Conservation (phyloP, 495 filamentous ascomycete species). For the Aspergillus baeticus region DNA sequence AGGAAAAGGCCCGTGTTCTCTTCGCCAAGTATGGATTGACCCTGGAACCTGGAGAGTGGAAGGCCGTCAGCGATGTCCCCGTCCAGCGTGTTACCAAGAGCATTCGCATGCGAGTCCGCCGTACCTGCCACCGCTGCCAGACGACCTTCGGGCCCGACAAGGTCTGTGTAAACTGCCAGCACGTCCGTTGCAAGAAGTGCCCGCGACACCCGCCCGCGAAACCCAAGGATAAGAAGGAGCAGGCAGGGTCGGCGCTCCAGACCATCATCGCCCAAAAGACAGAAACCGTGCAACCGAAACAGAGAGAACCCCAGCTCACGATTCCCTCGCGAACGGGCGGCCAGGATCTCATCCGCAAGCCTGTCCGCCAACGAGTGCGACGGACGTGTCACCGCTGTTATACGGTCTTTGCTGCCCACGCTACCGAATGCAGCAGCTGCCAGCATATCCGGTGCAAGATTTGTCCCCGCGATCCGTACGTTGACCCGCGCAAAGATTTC, state of each 20-base stretch:
- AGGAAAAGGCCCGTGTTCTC: slow-evolving; percentile 67
- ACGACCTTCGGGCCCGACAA: slow-evolving; percentile 69
- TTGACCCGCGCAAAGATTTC: slow-evolving; percentile 18
- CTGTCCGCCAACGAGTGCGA: slow-evolving; percentile 66
- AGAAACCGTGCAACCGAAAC: slow-evolving; percentile 17
- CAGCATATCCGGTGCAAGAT: slow-evolving; percentile 75
- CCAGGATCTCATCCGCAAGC: slow-evolving; percentile 68
- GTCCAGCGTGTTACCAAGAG: slow-evolving; percentile 79
- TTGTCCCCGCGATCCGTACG: slow-evolving; percentile 82
- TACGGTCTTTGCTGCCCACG: slow-evolving; percentile 55
- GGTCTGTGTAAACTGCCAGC: slow-evolving; percentile 69
- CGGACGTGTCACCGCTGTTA: slow-evolving; percentile 77
- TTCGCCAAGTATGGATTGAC: slow-evolving; percentile 74
- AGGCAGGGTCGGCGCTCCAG: slow-evolving; percentile 42
- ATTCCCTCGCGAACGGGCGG: slow-evolving; percentile 63
- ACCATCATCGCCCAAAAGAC: slow-evolving; percentile 21
- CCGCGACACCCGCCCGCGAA: slow-evolving; percentile 64
- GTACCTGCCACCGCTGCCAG: slow-evolving; percentile 76
- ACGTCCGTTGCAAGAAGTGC: slow-evolving; percentile 76
- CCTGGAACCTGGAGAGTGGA: slow-evolving; percentile 69
- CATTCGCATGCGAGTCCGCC: slow-evolving; percentile 88
- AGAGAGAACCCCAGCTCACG: slow-evolving; percentile 43
- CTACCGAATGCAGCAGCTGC: slow-evolving; percentile 68
- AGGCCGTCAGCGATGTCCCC: slow-evolving; percentile 51
- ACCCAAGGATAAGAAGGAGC: slow-evolving; percentile 37